phyloP scores from a whole-genome alignment of 768 basidiomycete genomes.

The Mycena pura region DNA sequence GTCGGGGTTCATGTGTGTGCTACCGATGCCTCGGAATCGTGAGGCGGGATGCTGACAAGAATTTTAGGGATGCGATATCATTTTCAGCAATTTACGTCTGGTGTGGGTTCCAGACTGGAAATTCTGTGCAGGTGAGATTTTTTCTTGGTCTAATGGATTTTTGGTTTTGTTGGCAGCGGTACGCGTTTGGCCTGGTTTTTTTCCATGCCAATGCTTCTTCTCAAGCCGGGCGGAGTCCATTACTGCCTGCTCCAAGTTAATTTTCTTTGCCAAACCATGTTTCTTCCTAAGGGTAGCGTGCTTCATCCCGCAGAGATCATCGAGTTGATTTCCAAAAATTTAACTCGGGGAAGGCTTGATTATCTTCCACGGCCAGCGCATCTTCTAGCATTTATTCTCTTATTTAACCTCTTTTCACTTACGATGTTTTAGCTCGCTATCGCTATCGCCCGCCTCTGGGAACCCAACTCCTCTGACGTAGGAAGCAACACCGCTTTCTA shows the following conservation, averaged over 20 bases:
- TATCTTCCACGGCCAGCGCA: background rate
- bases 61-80: conserved; percentile 66
- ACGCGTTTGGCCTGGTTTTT: background rate
- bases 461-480: conserved; percentile 45
- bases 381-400: background rate
- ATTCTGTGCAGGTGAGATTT: conserved; percentile 64
- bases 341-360: background rate
- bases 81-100: conserved; percentile 85
- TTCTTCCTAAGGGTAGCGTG: no score
- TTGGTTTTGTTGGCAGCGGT: background rate
- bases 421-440: conserved; percentile 63
- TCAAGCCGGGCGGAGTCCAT: no score
- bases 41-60: background rate
- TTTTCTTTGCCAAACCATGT: no score
- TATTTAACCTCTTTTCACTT: conserved; percentile 1
- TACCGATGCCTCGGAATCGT: background rate
- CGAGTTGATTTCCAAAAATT: no score
- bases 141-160: no score
- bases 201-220: no score
- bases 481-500: conserved; percentile 67
- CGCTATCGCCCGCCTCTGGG: conserved; percentile 78
- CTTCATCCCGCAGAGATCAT: background rate
- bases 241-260: no score
- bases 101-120: conserved; percentile 88
- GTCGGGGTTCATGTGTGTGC: conserved; percentile 77